Base-by-base conservation (phyloP, 1,139 yeast genomes). In the Suzukiozyma palmioleophila region DNA sequence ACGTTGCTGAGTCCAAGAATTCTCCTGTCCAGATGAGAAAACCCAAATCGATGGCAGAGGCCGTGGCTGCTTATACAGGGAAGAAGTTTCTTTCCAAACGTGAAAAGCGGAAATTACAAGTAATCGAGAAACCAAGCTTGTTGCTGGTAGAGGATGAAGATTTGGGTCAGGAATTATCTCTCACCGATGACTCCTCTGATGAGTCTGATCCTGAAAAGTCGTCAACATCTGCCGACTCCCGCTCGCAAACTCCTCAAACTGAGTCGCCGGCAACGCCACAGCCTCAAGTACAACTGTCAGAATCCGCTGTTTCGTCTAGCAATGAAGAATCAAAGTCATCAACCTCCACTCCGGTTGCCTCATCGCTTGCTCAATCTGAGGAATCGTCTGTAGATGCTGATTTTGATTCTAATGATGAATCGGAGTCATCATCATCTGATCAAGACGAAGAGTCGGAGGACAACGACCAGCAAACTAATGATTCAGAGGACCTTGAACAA, bases 21-120 rank as follows among this genome's bases (percentile, higher is more conserved):
- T 15, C 18, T 7, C 16, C 37, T 12, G 33, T 39, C 26, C 39
- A 43, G 26, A 43, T 43, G 37, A 50, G 49, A 34, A 66, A 69
- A 47, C 79, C 80, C 4, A 68, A 60, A 46, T 71, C 80, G 25
- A 68, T 78, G 75, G 81, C 81, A 3, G 82, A 77, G 52, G 83
- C 83, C 2, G 77, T 78, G 28, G 81, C 81, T 8, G 73, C 76
- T 2, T 78, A 78, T 52, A 71, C 81, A 1, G 81, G 81, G 16
- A 70, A 67, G 49, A 74, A 69, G 49, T 73, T 70, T 49, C 54
- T 72, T 32, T 60, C 71, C 16, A 69, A 66, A 43, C 59, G 60
- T 34, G 73, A 70, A 43, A 58, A 59, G 48, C 62, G 56, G 40
- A 30, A 26, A 22, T 29, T 27, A 26, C 37, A 26, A 15, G n/a